A percentile compares a stretch with the other conserved stretches of the same genome.
Conservation (phyloP, 2,329 filamentous ascomycete genomes). For the Colletotrichum liaoningense region DNA sequence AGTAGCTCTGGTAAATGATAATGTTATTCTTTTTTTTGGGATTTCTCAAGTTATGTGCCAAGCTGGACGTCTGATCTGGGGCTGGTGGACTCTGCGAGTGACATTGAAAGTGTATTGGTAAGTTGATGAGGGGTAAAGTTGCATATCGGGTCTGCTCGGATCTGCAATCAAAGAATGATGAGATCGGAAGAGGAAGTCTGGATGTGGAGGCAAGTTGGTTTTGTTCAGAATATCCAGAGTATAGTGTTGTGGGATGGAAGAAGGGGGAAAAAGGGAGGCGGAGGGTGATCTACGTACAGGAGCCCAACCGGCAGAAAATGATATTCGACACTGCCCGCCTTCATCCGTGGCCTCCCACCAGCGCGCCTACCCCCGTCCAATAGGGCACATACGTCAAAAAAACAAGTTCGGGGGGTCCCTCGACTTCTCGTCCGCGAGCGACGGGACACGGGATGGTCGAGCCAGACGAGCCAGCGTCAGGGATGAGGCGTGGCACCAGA, state of each 20-base stretch:
- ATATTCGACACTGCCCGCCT: slow-evolving; percentile 34
- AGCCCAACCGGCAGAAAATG: slow-evolving; percentile 35
- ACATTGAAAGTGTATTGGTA: slow-evolving; percentile 34
- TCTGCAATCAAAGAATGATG: slow-evolving; percentile 34
- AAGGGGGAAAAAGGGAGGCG: slow-evolving; percentile 14
- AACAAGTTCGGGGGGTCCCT: neutral
- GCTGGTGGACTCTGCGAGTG: slow-evolving; percentile 31
- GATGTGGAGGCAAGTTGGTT: slow-evolving; percentile 26
- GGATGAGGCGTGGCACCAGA: slow-evolving; percentile 26
- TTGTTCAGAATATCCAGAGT: slow-evolving; percentile 34
- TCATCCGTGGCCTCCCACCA: slow-evolving; percentile 28
- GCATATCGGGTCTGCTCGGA: slow-evolving; percentile 34
- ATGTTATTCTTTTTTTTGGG: slow-evolving; percentile 9
- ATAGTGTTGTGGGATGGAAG: slow-evolving; percentile 27
- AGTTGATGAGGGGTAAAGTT: slow-evolving; percentile 34
- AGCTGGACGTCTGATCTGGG: slow-evolving; percentile 36
- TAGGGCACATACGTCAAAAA: slow-evolving; percentile 31
- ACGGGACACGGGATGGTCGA: slow-evolving; percentile 20
- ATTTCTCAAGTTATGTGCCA: slow-evolving; percentile 36
- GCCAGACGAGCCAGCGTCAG: slow-evolving; percentile 6
- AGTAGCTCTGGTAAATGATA: neutral
- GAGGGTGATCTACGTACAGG: slow-evolving; percentile 11
- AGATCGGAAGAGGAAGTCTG: slow-evolving; percentile 25
- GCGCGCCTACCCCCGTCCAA: slow-evolving; percentile 30
- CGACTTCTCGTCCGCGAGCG: neutral